These are phyloP conservation scores for Peronospora destructor DNA, from an alignment of 352 stramenopile species.

Conservation along the genomic window DNA sequence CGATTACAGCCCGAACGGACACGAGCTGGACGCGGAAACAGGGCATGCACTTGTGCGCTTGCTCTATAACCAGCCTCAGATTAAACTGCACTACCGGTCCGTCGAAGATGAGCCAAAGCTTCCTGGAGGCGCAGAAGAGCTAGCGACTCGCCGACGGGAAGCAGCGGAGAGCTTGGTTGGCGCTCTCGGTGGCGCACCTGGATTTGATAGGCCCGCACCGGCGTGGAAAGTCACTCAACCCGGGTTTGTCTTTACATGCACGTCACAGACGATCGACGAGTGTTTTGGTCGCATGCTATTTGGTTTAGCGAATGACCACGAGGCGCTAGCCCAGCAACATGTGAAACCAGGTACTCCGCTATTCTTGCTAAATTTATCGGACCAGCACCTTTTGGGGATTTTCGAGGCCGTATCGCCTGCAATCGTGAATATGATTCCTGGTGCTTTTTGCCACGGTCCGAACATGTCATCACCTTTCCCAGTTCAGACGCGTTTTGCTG, in stretches of 20 bases:
- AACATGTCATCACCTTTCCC: constrained; percentile 59
- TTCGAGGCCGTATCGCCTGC: constrained; percentile 77
- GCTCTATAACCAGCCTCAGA: constrained; percentile 76
- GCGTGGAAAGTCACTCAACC: constrained; percentile 46
- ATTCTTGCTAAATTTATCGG: constrained; percentile 81
- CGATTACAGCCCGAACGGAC: constrained; percentile 47
- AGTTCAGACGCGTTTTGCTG: constrained; percentile 64
- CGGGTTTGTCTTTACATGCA: constrained; percentile 83
- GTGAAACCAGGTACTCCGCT: constrained; percentile 72
- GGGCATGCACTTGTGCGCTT: constrained; percentile 68
- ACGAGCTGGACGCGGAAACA: constrained; percentile 56
- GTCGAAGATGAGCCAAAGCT: constrained; percentile 80
- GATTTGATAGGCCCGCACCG: constrained; percentile 26
- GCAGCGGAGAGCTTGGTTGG: constrained; percentile 66
- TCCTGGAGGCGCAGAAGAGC: constrained; percentile 59
- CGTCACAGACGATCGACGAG: constrained; percentile 75
- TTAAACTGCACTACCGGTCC: constrained; percentile 75
- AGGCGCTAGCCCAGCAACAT: constrained; percentile 50
- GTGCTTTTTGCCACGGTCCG: constrained; percentile 55
- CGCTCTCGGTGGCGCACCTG: constrained; percentile 11
- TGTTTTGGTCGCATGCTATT: constrained; percentile 84
- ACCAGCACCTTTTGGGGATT: constrained; percentile 76
- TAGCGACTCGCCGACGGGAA: constrained; percentile 59
- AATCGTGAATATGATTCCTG: constrained; percentile 72
- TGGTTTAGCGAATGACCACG: constrained; percentile 65